These are phyloP conservation scores for Fusarium begoniae DNA, from an alignment of 2,329 filamentous ascomycete genomes.

Conservation along the genomic window DNA sequence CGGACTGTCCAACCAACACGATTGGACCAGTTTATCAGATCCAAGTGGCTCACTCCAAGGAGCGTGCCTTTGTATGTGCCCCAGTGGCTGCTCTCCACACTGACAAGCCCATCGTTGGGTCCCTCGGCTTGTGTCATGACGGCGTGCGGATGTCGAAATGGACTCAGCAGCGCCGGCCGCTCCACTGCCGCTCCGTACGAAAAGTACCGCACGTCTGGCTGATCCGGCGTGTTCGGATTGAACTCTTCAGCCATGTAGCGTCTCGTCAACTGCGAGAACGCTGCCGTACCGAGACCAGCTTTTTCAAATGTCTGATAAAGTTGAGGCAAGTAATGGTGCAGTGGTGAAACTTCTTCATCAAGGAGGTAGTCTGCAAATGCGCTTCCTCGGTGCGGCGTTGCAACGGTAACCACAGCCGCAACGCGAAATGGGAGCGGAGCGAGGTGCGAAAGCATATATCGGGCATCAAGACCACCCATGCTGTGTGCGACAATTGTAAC, in stretches of 20 bases:
- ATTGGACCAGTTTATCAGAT: slow-evolving; percentile 76
- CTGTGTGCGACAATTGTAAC: slow-evolving; percentile 82
- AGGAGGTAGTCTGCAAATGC: slow-evolving; percentile 65
- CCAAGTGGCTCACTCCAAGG: slow-evolving; percentile 68
- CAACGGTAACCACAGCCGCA: slow-evolving; percentile 63
- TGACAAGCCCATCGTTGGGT: slow-evolving; percentile 74
- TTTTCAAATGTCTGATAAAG: slow-evolving; percentile 61
- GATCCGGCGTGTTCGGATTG: slow-evolving; percentile 66
- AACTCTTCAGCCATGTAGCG: slow-evolving; percentile 67
- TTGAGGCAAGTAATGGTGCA: slow-evolving; percentile 60
- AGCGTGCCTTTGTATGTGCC: slow-evolving; percentile 72
- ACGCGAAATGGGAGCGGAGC: slow-evolving; percentile 58
- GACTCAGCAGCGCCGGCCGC: slow-evolving; percentile 68
- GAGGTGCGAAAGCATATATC: slow-evolving; percentile 71
- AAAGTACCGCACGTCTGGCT: slow-evolving; percentile 64
- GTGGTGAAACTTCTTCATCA: slow-evolving; percentile 50
- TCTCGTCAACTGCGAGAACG: slow-evolving; percentile 69
- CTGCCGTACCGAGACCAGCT: slow-evolving; percentile 65
- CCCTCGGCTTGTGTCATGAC: slow-evolving; percentile 64
- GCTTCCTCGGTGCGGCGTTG: slow-evolving; percentile 65
- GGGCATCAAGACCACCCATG: slow-evolving; percentile 72
- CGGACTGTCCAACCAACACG: slow-evolving; percentile 64
- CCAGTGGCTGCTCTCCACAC: slow-evolving; percentile 69
- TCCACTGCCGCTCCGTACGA: slow-evolving; percentile 66
- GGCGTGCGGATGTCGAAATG: slow-evolving; percentile 63